Evolutionary conservation across 1,139 yeast genomes (phyloP), one percentile per base, ranked within the genome.

Genomic region (Scheffersomyces lignicola): DNA sequence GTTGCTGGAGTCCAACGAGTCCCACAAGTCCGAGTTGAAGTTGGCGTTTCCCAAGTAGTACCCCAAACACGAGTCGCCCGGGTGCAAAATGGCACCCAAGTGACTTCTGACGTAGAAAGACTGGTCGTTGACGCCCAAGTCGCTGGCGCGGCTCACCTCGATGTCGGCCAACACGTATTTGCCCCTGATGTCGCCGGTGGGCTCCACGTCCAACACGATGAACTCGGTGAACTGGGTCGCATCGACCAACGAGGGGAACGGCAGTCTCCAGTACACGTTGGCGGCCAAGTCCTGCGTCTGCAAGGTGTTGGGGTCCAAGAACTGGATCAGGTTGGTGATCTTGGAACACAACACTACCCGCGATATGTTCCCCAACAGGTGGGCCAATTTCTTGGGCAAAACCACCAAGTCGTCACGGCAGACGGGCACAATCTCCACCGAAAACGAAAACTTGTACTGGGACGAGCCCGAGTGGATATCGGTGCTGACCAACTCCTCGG

Each of bases 331-430:
- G 60, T 87, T 90, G 24, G 95, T 73, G 38, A 92, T 69, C 52
- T 86, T 87, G 34, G 87, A 78, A 67, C 98, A 92, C 38, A 94
- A 60, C 4, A 88, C 97, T 41, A 90, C 67, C 54, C 87, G 83
- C 18, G 90, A 67, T 39, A 92, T 85, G 56, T 85, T 84, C 43
- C 97, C 96, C 67, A 89, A 60, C 10, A 88, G 76, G 46, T 81
- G 78, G 3, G 99, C 98, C 44, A 92, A 61, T 49, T 80, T 80
- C 52, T 80, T 78, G 20, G 98, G 98, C 44, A 94, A 70, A 31
- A 90, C 85, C 21, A 94, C 95, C 48, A 94, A 74, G 56, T 94
- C 98, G 57, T 92, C 99, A 59, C 95, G 83, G 75, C 98, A 94
- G 33, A 94, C 80, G n/a, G 98, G 98, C 2, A 88, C 96, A 47